Base-by-base conservation (phyloP, 129 eudicot genomes). In the Helichrysum umbraculigerum region DNA sequence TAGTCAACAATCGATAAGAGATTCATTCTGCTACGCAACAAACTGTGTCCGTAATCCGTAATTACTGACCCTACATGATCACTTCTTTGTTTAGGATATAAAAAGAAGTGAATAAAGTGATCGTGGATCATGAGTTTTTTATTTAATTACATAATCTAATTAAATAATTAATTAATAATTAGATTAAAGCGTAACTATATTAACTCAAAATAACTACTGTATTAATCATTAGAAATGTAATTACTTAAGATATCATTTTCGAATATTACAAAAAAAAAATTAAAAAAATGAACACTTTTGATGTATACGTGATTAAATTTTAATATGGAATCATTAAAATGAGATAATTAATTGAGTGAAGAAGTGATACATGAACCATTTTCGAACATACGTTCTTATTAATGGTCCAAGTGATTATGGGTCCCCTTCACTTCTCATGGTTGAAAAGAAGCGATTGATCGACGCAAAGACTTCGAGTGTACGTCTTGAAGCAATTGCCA, bases 1-100 rank as follows among this genome's bases (percentile, higher is more conserved):
- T 52, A 66, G 80, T 66, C 80, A 66, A 21, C 19, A 66, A 56
- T 32, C 34, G 21, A 16, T 28, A 51, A 39, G n/a, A 51, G 54
- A 66, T 76, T 66, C 80, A 66, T 76, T 50, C 66, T 52, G 21
- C 80, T 76, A 76, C 66, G 57, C 66, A 52, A 76, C 73, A 76
- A 76, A 76, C 39, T 7, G 16, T 52, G 57, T 52, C 54, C 66
- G 54, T 76, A 32, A 66, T 52, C 54, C 66, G 54, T 76, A 32
- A 66, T 35, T 39, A 22, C 15, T 52, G 80, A 65, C 66, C 29
- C 29, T n/a, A 52, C 54, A 37, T 33, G 73, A 52, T 76, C 66
- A 25, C 32, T 52, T 20, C 20, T 37, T 32, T 32, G 0, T 32
- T 44, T 44, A 3, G 17, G 0, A 51, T 25, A 32, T 62, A 42